Base-by-base conservation (phyloP, 148 eudicot genomes). In the Chenopodium quinoa region DNA sequence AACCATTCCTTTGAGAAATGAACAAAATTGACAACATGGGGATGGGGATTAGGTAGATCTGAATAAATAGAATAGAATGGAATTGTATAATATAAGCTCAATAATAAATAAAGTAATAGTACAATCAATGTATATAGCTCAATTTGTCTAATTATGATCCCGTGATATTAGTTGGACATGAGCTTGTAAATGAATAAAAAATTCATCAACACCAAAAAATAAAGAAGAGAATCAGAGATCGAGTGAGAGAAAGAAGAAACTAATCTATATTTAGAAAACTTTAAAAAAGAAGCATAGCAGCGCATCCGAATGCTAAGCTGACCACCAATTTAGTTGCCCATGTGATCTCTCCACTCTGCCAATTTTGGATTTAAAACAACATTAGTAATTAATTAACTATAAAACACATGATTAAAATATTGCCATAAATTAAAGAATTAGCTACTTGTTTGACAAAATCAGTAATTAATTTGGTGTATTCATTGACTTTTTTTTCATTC, bases 271-370 rank as follows among this genome's bases (percentile, higher is more conserved):
- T 19, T 6, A 16, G 46, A 44, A 44, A 83, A 80, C 7, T 76
- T 81, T 78, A 91, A 75, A 87, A 82, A 72, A 93, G 87, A 84
- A 89, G 86, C 71, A 87, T 78, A 62, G 84, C 82, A 80, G 88
- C 88, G 82, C 84, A 86, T 70, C 88, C 94, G 85, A 90, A 29
- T 76, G 87, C 90, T 81, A 89, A 84, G 85, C 94, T 86, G 82
- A 89, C 92, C 32, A 84, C 78, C 86, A 85, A 69, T 86, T 76
- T 87, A 67, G 81, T 68, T 81, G 86, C 75, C 82, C 85, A 62
- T 87, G 86, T 90, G 87, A 85, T 86, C 75, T 84, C 90, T 81
- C 97, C 96, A 79, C 88, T 93, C 95, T 91, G 93, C 84, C 80
- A 69, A 9, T 40, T 79, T 66, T 23, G 48, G 31, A 79, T 9